phyloP scores from a whole-genome alignment of 1,284 basidiomycete species.

The Naganishia liquefaciens region DNA sequence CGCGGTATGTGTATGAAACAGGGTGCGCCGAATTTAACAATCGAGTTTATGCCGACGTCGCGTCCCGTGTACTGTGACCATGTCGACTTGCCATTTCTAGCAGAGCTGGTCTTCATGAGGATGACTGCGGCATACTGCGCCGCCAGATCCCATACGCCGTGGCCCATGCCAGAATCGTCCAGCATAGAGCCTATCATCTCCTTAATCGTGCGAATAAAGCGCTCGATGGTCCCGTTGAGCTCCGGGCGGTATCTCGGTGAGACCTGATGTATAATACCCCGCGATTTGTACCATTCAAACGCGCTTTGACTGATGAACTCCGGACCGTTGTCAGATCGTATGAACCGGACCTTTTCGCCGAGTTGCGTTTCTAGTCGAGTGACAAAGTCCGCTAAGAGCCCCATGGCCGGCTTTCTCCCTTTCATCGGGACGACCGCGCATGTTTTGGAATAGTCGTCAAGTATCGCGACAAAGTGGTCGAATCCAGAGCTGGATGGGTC shows the following conservation, averaged over 20 bases:
- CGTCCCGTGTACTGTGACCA: background rate
- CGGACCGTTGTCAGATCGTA: constrained; percentile 49
- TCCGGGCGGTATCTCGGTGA: constrained; percentile 40
- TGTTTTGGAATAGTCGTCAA: constrained; percentile 46
- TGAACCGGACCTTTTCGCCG: constrained; percentile 44
- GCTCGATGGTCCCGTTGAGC: constrained; percentile 42
- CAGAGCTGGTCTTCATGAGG: background rate
- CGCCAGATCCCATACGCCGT: constrained; percentile 30
- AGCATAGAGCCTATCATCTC: constrained; percentile 35
- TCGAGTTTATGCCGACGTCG: background rate
- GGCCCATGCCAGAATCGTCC: constrained; percentile 13
- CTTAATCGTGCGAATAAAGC: constrained; percentile 39
- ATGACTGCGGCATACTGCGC: constrained; percentile 16
- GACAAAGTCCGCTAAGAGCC: constrained; percentile 47
- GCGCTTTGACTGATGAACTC: constrained; percentile 44
- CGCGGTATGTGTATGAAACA: constrained; percentile 1
- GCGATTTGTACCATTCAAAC: constrained; percentile 37
- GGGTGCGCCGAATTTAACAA: background rate
- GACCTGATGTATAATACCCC: constrained; percentile 40
- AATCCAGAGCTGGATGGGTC: constrained; percentile 42
- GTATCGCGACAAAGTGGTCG: constrained; percentile 52
- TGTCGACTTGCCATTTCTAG: background rate
- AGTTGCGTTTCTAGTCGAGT: constrained; percentile 40
- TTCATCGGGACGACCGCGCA: constrained; percentile 47
- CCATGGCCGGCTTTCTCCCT: constrained; percentile 42